phyloP scores from a whole-genome alignment of 257 asterid genomes.

The Ocimum tenuiflorum region DNA sequence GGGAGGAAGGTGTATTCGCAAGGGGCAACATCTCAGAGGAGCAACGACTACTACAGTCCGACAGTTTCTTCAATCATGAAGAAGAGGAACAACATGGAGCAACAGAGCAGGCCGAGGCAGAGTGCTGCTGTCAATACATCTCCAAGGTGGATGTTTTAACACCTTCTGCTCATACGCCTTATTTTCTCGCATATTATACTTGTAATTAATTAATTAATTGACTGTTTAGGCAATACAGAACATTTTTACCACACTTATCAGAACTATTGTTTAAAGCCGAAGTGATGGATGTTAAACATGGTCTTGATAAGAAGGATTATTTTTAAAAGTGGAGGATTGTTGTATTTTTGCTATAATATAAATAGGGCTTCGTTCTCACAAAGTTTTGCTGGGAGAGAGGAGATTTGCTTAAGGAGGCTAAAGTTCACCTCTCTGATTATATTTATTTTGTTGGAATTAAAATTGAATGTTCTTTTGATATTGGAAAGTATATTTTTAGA shows the following conservation, averaged over 20 bases:
- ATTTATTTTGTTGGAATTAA: no score
- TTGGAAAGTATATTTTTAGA: no score
- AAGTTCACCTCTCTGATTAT: no score
- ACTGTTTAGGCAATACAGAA: slow-evolving; percentile 16
- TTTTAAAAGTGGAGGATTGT: no score
- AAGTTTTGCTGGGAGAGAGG: no score
- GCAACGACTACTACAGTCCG: slow-evolving; percentile 83
- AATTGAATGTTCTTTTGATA: no score
- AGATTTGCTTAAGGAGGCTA: no score
- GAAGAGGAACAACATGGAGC: slow-evolving; percentile 60
- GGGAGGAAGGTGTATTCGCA: slow-evolving; percentile 78
- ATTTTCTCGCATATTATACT: slow-evolving; percentile 29
- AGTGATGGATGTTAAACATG: neutral
- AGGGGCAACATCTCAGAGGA: slow-evolving; percentile 74
- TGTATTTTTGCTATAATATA: no score
- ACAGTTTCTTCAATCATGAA: slow-evolving; percentile 93
- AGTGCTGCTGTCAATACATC: slow-evolving; percentile 63
- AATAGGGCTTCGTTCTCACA: no score
- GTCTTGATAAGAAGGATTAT: neutral
- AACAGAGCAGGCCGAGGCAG: slow-evolving; percentile 45
- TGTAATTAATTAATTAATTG: slow-evolving; percentile 28
- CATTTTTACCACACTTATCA: slow-evolving; percentile 5
- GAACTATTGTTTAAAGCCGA: neutral
- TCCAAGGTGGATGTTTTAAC: slow-evolving; percentile 75
- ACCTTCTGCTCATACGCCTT: neutral